phyloP scores from a whole-genome alignment of 768 basidiomycete genomes.

The Agrocybe praecox region DNA sequence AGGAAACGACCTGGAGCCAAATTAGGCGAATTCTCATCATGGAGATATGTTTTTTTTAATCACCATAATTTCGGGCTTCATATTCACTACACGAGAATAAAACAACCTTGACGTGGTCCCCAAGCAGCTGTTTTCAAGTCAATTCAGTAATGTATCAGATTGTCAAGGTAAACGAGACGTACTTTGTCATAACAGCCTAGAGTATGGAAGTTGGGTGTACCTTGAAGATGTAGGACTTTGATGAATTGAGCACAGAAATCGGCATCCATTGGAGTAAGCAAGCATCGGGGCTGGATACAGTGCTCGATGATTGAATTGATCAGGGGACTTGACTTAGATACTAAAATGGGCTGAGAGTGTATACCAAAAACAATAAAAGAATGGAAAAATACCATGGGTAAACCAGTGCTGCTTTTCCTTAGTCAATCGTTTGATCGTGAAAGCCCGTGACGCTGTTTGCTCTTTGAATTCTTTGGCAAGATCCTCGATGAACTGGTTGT shows the following conservation, averaged over 20 bases:
- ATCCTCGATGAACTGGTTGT: slow-evolving; percentile 57
- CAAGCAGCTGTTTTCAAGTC: slow-evolving; percentile 65
- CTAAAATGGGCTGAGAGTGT: slow-evolving; percentile 23
- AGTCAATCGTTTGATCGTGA: slow-evolving; percentile 74
- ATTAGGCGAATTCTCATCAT: not conserved
- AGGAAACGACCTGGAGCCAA: slow-evolving; percentile 77
- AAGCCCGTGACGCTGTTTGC: slow-evolving; percentile 69
- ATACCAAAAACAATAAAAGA: not conserved
- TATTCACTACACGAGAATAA: slow-evolving; percentile 95
- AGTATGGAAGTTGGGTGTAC: slow-evolving; percentile 89
- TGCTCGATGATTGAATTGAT: slow-evolving; percentile 77
- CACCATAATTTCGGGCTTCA: slow-evolving; percentile 94
- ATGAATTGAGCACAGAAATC: slow-evolving; percentile 93
- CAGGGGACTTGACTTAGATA: slow-evolving; percentile 49
- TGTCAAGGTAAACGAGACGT: not conserved
- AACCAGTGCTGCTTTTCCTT: slow-evolving; percentile 88
- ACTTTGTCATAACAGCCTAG: slow-evolving; percentile 86
- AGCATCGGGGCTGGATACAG: slow-evolving; percentile 89
- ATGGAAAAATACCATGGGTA: slow-evolving; percentile 47
- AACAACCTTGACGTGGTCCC: slow-evolving; percentile 80
- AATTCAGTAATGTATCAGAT: slow-evolving; percentile 1
- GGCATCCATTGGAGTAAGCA: slow-evolving; percentile 97
- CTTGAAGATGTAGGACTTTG: slow-evolving; percentile 81
- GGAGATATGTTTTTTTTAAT: slow-evolving; percentile 14
- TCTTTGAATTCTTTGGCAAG: slow-evolving; percentile 75